phyloP scores from a whole-genome alignment of 2,329 filamentous ascomycete species.

The Bipolaris gigantea region DNA sequence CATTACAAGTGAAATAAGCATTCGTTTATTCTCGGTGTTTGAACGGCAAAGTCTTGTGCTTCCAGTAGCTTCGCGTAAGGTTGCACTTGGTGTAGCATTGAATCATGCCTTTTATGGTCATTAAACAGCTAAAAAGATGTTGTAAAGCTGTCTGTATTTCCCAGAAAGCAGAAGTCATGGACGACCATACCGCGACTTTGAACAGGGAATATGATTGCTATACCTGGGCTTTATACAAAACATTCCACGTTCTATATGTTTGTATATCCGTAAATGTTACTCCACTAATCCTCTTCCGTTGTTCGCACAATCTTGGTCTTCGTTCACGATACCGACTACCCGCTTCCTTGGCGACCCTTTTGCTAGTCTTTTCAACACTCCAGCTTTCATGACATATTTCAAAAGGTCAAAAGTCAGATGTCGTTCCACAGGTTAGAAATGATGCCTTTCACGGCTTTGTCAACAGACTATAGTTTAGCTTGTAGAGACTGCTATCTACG shows the following conservation, averaged over 20 bases:
- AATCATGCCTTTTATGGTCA: no score
- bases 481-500: no score
- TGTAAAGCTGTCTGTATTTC: no score
- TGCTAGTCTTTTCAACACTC: neutral
- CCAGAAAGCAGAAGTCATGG: no score
- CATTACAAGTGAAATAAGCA: neutral
- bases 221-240: neutral
- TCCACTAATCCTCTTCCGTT: neutral
- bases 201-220: neutral
- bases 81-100: neutral
- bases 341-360: neutral
- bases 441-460: no score
- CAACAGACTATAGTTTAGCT: no score
- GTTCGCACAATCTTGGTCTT: no score
- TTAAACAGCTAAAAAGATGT: no score
- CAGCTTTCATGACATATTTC: no score
- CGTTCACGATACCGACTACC: neutral
- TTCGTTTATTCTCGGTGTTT: neutral
- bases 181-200: neutral
- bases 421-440: neutral
- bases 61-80: neutral
- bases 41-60: neutral
- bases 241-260: no score
- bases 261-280: neutral
- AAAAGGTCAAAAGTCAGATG: neutral